Evolutionary conservation across 441 rosid genomes (phyloP).

Genomic region (Bruguiera hainesii): DNA sequence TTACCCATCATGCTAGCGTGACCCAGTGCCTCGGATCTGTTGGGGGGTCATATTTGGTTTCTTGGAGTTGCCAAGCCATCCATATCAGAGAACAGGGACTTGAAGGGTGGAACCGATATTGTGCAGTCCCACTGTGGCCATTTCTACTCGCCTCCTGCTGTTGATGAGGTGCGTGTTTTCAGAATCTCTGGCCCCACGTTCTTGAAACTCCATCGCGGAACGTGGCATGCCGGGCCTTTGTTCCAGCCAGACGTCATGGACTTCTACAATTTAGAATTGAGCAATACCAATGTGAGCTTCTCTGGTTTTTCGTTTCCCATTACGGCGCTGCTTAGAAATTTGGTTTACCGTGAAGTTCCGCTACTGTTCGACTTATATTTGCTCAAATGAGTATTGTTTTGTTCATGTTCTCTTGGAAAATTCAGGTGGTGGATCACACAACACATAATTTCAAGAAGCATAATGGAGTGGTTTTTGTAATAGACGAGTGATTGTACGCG

Average conservation of each 20-base stretch:
- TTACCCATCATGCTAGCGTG: constrained; percentile 81
- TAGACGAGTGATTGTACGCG: constrained; percentile 27
- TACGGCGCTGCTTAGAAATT: neutral
- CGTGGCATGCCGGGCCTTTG: constrained; percentile 89
- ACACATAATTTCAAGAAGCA: constrained; percentile 44
- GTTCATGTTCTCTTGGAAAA: neutral
- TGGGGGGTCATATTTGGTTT: constrained; percentile 73
- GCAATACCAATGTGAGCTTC: constrained; percentile 65
- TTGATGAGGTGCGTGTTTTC: constrained; percentile 55
- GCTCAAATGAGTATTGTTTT: neutral
- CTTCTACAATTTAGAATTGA: constrained; percentile 77
- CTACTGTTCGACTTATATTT: no score
- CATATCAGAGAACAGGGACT: constrained; percentile 30
- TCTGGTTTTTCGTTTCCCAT: neutral
- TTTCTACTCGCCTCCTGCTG: constrained; percentile 55
- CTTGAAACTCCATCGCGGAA: constrained; percentile 55
- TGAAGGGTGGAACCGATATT: constrained; percentile 4
- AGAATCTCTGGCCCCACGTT: constrained; percentile 67
- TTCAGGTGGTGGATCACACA: constrained; percentile 72
- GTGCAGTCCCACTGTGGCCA: constrained; percentile 49
- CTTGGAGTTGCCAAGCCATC: constrained; percentile 77
- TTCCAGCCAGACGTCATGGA: constrained; percentile 52
- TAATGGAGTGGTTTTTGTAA: constrained; percentile 42
- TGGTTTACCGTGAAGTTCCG: no score
- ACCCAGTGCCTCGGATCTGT: constrained; percentile 85